Base-by-base conservation (phyloP, 331 rosid genomes). In the Malus hybrid region DNA sequence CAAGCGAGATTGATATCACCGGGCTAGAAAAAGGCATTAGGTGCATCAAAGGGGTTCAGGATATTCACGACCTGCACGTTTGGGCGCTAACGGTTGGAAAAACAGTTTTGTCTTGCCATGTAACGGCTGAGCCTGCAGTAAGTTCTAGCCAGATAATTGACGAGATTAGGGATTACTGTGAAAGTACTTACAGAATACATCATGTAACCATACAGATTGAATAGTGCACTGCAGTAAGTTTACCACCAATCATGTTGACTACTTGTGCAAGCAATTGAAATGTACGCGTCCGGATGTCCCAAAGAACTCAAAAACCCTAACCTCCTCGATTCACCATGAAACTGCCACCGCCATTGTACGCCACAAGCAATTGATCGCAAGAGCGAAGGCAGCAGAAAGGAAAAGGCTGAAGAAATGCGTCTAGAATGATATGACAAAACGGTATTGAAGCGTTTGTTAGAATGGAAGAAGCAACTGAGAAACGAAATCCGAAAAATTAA, bases 71-170 rank as follows among this genome's bases (percentile, higher is more conserved):
- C 82, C 77, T 94, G 26, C 97, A 94, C 44, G 84, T 94, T 66
- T 92, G 99, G 99, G 88, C 92, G 13, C 82, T 92, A 33, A 94
- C 97, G 1, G 82, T 76, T 10, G 97, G 99, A 20, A 94, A 92
- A 83, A 63, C 30, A 58, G 91, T 92, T 74, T 67, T 94, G 44
- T 89, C 93, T 32, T 92, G 96, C 80, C 99, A 94, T 77, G 88
- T 86, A n/a, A 74, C 79, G 10, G 90, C 87, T 3, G 97, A 94
- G 22, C 78, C 88, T 71, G 83, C 79, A 11, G 86, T 77, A 46
- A 78, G 77, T 75, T 75, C 86, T 32, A 75, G 83, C 70, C 83
- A 83, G 78, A 72, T 90, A 63, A 71, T 92, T 62, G 50, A 14
- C 68, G 82, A 70, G 62, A 85, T 94, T 48, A 92, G 73, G 76